A percentile compares a stretch with the other conserved stretches of the same genome.
Evolutionary conservation across 202 grass and related monocot genomes (phyloP).

Genomic region (Tripidium arundinaceum): DNA sequence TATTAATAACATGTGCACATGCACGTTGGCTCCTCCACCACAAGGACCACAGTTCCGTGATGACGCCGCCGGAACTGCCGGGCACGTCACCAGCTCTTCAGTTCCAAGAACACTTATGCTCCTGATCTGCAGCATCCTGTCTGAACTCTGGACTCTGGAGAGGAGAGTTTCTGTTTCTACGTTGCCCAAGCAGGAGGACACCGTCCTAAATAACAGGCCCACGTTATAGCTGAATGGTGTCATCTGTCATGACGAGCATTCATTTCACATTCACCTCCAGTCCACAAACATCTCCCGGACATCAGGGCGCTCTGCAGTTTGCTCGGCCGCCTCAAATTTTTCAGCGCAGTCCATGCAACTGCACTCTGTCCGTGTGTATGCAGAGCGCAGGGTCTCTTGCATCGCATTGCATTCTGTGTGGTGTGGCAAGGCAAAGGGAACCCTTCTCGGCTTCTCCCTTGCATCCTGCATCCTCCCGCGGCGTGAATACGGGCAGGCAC

Average conservation of each 20-base stretch:
- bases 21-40: neutral
- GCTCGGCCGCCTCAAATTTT: neutral
- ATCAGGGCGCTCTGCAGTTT: neutral
- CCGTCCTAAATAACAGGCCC: neutral
- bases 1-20: neutral
- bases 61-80: neutral
- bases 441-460: neutral
- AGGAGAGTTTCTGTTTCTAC: neutral
- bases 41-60: slow-evolving; percentile 5
- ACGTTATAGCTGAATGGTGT: neutral
- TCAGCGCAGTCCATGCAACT: neutral
- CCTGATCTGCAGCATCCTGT: neutral
- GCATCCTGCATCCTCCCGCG: neutral
- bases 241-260: neutral
- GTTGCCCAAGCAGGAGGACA: neutral
- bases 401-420: neutral
- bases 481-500: neutral
- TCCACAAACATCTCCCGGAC: neutral
- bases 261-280: neutral
- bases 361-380: no score
- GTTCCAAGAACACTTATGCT: neutral
- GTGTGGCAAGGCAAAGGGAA: neutral
- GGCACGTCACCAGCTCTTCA: neutral
- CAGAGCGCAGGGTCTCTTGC: no score
- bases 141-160: neutral